Conservation (phyloP, 148 eudicot species). For the Rhododendron griersonianum region DNA sequence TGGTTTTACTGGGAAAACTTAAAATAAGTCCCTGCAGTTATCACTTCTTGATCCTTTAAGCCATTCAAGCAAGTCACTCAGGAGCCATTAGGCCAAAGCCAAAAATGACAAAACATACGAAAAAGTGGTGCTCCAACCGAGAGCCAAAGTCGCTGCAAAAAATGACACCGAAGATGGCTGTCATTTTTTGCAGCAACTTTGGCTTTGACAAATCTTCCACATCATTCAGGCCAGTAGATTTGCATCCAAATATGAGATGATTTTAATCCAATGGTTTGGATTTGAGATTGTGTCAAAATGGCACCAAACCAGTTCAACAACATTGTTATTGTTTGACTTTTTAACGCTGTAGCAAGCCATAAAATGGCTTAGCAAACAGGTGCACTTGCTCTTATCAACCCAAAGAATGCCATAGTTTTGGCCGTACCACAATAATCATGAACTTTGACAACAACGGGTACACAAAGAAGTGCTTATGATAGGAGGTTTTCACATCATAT, state of each 20-base stretch:
- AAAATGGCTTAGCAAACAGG: background rate
- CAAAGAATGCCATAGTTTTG: background rate
- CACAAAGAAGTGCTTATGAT: background rate
- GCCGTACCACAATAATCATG: background rate
- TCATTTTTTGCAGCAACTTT: background rate
- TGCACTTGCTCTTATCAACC: background rate
- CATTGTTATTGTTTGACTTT: too few relatives aligned
- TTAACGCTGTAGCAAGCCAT: background rate
- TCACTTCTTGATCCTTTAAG: background rate
- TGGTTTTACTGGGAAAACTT: background rate
- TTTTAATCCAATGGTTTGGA: background rate
- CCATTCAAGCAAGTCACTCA: background rate
- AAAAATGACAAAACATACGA: background rate
- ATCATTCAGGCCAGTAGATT: background rate
- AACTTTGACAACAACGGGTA: background rate
- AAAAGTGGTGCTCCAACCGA: background rate
- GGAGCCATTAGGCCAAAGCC: background rate
- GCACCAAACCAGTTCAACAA: background rate
- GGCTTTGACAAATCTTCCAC: background rate
- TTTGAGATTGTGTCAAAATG: background rate
- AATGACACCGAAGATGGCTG: background rate
- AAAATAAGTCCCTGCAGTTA: background rate
- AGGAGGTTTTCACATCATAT: background rate
- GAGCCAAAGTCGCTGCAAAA: background rate
- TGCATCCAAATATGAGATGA: conserved; percentile 1